Evolutionary conservation across 2,329 filamentous ascomycete genomes (phyloP), one percentile per base, ranked within the genome.

Genomic region (Macrophomina pseudophaseolina): DNA sequence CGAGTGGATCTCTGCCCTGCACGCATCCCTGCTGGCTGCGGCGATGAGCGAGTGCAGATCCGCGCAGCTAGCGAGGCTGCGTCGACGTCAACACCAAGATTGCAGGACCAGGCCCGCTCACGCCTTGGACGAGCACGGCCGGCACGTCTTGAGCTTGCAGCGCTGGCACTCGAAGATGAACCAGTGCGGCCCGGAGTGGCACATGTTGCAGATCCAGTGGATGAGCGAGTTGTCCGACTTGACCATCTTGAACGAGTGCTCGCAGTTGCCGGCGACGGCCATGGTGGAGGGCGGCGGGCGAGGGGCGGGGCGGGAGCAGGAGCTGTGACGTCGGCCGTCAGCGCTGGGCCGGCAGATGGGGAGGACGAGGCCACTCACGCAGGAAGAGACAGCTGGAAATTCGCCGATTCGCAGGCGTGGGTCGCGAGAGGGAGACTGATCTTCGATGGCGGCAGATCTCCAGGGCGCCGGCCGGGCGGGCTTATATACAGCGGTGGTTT

Each of bases 131-230:
- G 79, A 77, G 75, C 82, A 84, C 30, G 80, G 80, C 49, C 78
- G 75, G 75, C 83, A 85, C 6, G 80, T 80, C 78, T 84, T 83
- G 67, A 83, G 74, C 74, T 83, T 84, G 80, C 83, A 85, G 65
- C 80, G 78, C 52, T 77, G 70, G 74, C 83, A 85, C 71, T 85
- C 82, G 71, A 77, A 84, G 74, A 85, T 84, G 75, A 76, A 81
- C 75, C 80, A 82, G 73, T 84, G 81, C 18, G 82, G 81, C 4
- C 82, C 82, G 1, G 80, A 82, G 71, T 84, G 82, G 74, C 83
- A 85, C 71, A 81, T 73, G 72, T 83, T 82, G 79, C 83, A 85
- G 66, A 83, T 82, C 83, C 83, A 85, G 66, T 82, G 75, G 67
- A 85, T 79, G 69, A 84, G 75, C 4, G 80, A 83, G 14, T 81